A percentile compares a stretch with the other conserved stretches of the same genome.
phyloP scores from a whole-genome alignment of 805 yeast species.

The Nakazawaea wickerhamii region DNA sequence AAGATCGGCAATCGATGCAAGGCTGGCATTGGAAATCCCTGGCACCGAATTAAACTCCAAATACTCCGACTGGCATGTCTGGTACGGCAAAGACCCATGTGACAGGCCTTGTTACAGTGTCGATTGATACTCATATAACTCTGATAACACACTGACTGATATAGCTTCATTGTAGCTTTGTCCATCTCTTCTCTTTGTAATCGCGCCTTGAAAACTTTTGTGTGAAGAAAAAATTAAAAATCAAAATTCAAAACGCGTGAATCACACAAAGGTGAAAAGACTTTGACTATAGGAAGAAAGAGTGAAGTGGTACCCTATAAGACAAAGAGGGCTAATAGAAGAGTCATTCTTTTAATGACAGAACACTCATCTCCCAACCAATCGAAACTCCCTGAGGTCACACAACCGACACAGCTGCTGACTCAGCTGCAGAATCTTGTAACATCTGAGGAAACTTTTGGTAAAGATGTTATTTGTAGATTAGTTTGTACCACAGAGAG shows the following conservation, averaged over 20 bases:
- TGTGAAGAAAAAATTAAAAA: neutral
- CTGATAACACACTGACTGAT: neutral
- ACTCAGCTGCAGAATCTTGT: constrained; percentile 22
- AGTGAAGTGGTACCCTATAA: neutral
- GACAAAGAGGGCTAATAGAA: too few relatives aligned
- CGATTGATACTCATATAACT: neutral
- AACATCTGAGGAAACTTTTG: constrained; percentile 21
- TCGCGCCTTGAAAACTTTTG: neutral
- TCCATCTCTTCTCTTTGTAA: too few relatives aligned
- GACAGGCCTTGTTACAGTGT: constrained; percentile 44
- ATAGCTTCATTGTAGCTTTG: too few relatives aligned
- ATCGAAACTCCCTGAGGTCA: constrained; percentile 21
- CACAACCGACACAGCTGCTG: constrained; percentile 35
- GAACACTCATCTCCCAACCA: constrained; percentile 5
- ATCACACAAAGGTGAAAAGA: neutral
- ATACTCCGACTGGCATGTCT: constrained; percentile 56
- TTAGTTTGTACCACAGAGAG: constrained; percentile 26
- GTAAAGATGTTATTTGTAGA: constrained; percentile 30
- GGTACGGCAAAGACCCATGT: constrained; percentile 64
- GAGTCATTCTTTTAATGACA: too few relatives aligned
- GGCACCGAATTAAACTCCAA: constrained; percentile 34
- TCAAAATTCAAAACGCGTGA: neutral
- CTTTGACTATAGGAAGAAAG: neutral
- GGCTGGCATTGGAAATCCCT: constrained; percentile 23
- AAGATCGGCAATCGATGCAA: constrained; percentile 54